These are phyloP conservation scores for Rhinocladiella mackenziei DNA, from an alignment of 2,329 filamentous ascomycete genomes.

Conservation along the genomic window DNA sequence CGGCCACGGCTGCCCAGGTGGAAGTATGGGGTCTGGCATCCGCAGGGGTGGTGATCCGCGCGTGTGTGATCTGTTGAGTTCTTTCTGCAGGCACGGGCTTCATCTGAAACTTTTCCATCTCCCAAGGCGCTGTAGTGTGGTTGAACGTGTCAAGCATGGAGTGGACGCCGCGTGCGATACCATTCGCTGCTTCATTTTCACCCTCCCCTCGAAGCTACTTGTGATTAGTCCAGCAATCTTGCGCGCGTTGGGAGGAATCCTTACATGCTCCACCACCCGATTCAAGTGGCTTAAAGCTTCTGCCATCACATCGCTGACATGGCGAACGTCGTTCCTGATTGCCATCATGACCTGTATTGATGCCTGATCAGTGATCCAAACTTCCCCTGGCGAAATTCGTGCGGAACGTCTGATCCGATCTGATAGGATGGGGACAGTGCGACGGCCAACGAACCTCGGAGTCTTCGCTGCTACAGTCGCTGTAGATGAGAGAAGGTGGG, in stretches of 20 bases:
- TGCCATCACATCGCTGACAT: constrained; percentile 28
- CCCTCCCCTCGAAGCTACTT: constrained; percentile 34
- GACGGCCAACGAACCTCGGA: constrained; percentile 19
- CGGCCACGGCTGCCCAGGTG: constrained; percentile 31
- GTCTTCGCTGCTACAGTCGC: constrained; percentile 23
- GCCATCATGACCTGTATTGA: constrained; percentile 26
- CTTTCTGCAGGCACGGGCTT: constrained; percentile 13
- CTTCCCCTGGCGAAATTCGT: no score
- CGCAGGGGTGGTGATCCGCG: constrained; percentile 5
- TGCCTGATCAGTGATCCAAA: constrained; percentile 19
- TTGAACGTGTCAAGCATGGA: constrained; percentile 36
- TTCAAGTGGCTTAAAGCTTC: constrained; percentile 26
- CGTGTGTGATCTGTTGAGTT: constrained; percentile 6
- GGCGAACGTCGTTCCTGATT: constrained; percentile 22
- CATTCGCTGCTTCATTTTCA: constrained; percentile 35
- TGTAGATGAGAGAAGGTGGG: constrained; percentile 27
- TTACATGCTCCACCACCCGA: constrained; percentile 30
- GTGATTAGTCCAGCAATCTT: constrained; percentile 22
- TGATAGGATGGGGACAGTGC: neutral
- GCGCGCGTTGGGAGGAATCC: constrained; percentile 10
- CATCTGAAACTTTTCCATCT: constrained; percentile 29
- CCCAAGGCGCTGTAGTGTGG: constrained; percentile 31
- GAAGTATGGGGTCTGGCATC: constrained; percentile 11
- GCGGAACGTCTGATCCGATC: no score
- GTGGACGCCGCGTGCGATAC: constrained; percentile 35